A percentile compares a stretch with the other conserved stretches of the same genome.
These are phyloP conservation scores for Monilinia laxa DNA, from an alignment of 2,329 filamentous ascomycete genomes.

Conservation along the genomic window DNA sequence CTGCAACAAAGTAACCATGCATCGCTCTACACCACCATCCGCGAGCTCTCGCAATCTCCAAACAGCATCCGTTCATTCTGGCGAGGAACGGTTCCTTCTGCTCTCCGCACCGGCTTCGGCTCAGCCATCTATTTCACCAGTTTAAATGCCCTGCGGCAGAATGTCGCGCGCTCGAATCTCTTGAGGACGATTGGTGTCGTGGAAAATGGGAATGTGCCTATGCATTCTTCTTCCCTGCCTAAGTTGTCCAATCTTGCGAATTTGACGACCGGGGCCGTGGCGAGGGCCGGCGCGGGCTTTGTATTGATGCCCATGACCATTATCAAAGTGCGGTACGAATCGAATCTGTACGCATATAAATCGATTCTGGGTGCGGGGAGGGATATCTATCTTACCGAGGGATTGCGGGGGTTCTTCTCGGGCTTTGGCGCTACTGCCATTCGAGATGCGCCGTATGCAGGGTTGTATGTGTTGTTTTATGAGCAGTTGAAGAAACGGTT, in stretches of 20 bases:
- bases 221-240: slow-evolving; percentile 69
- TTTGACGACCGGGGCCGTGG: slow-evolving; percentile 77
- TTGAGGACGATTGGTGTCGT: slow-evolving; percentile 40
- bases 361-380: slow-evolving; percentile 70
- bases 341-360: slow-evolving; percentile 77
- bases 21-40: slow-evolving; percentile 67
- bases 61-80: slow-evolving; percentile 70
- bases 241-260: slow-evolving; percentile 83
- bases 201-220: slow-evolving; percentile 29
- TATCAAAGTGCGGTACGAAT: slow-evolving; percentile 95
- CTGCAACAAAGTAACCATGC: slow-evolving; percentile 81
- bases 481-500: slow-evolving; percentile 75
- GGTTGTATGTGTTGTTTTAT: slow-evolving; percentile 91
- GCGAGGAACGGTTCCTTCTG: slow-evolving; percentile 89
- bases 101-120: slow-evolving; percentile 89
- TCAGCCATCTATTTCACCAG: slow-evolving; percentile 92
- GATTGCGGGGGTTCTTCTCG: slow-evolving; percentile 81
- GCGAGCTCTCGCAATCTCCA: slow-evolving; percentile 66
- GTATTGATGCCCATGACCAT: slow-evolving; percentile 94
- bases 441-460: slow-evolving; percentile 93
- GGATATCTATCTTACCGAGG: slow-evolving; percentile 73
- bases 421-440: slow-evolving; percentile 93
- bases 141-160: slow-evolving; percentile 78
- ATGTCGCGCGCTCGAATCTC: slow-evolving; percentile 51
- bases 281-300: slow-evolving; percentile 83